Evolutionary conservation across 345 rosid species (phyloP), one percentile per base, ranked within the genome.

Genomic region (Boechera divaricarpa): DNA sequence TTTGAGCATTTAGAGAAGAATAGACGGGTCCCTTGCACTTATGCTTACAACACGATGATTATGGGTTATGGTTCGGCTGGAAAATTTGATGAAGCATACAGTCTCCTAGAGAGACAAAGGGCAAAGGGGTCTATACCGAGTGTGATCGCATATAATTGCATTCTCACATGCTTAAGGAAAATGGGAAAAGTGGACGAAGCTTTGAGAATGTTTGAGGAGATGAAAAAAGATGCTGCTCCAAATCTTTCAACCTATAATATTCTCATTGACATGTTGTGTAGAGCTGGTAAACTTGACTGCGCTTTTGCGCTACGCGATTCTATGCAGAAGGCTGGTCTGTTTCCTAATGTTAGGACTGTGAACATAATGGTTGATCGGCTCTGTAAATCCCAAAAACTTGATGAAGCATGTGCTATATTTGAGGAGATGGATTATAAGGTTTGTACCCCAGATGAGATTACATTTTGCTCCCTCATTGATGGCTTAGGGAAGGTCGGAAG

Each of bases 41-140:
- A 89, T 85, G 99, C 96, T 68, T 95, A 91, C 83, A 92, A 87
- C 76, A 95, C 98, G 18, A 89, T 95, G 99, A 88, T 92, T 36
- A 95, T 95, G 99, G 97, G 97, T 35, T 95, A 91, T 67, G 97
- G 97, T 72, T 87, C 82, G 4, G 91, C 88, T 47, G 98, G 99
- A 51, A 92, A 85, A 77, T 92, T 95, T 83, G 88, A 86, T 15
- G 87, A 91, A 74, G 99, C 94, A 47, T 92, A 86, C 71, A 56
- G 75, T 79, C 84, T 95, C 70, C 83, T 95, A 1, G 96, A 95
- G 77, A 88, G 98, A 69, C 98, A 87, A 64, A 92, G 85, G 65
- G 90, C 82, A 61, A 95, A 92, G 67, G 99, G 98, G 32, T 88
- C 89, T 80, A 95, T 92, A 73, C 99, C 98, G 1, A 87, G 90